Evolutionary conservation across 371 early-diverging fungal species (phyloP).

Genomic region (Umbelopsis sp.): DNA sequence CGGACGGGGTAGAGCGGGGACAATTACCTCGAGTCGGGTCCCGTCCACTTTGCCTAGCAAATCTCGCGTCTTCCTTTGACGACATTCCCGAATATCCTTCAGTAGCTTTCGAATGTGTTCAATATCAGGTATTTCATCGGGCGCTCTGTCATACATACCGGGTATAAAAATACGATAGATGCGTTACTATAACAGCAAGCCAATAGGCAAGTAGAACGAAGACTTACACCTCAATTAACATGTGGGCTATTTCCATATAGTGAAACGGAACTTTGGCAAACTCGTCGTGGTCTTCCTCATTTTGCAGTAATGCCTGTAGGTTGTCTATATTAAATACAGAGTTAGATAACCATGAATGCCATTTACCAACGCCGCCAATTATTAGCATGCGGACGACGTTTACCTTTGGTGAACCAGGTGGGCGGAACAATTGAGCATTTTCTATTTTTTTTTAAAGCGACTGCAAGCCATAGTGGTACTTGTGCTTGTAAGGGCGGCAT

Average conservation of each 20-base stretch:
- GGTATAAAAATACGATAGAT: constrained; percentile 1
- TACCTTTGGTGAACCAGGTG: constrained; percentile 76
- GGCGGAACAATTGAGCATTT: constrained; percentile 87
- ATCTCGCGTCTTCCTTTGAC: constrained; percentile 78
- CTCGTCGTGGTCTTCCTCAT: constrained; percentile 57
- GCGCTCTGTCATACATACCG: constrained; percentile 54
- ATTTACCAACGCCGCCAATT: no score
- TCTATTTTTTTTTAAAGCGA: constrained; percentile 79
- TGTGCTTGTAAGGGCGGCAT: constrained; percentile 70
- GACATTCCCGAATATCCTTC: constrained; percentile 84
- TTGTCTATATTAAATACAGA: constrained; percentile 40
- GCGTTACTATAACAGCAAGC: not conserved
- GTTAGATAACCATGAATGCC: no score
- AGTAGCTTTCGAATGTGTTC: constrained; percentile 71
- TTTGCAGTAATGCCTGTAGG: constrained; percentile 59
- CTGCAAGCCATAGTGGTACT: constrained; percentile 90
- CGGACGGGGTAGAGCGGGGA: no score
- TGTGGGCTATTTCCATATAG: constrained; percentile 81
- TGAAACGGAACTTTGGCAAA: constrained; percentile 80
- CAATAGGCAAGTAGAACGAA: not conserved
- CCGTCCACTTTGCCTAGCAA: constrained; percentile 72
- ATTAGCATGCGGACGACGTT: not conserved
- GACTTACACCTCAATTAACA: constrained; percentile 72
- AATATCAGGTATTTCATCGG: constrained; percentile 80
- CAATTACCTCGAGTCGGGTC: constrained; percentile 67